Conservation (phyloP, 345 rosid genomes). For the Tarenaya hassleriana region DNA sequence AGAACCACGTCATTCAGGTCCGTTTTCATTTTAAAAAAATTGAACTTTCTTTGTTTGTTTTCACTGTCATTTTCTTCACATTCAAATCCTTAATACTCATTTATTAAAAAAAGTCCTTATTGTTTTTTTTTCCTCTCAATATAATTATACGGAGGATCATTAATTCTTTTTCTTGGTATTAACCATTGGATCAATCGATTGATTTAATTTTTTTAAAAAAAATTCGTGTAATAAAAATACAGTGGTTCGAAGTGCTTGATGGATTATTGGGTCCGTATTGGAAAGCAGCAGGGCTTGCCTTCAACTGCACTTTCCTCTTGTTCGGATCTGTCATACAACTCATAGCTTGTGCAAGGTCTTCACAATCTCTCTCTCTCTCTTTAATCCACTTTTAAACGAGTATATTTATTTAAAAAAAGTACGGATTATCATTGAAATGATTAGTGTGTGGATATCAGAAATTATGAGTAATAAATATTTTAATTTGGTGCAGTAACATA, state of each 20-base stretch:
- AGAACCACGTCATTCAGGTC: conserved; percentile 95
- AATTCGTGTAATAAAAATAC: conserved; percentile 20
- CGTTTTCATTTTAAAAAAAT: neutral
- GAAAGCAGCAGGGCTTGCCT: conserved; percentile 92
- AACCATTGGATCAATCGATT: neutral
- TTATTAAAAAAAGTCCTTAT: too few relatives aligned
- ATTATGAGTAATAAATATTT: conserved; percentile 4
- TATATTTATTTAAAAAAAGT: neutral
- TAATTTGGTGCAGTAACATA: conserved; percentile 57
- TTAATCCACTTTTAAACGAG: neutral
- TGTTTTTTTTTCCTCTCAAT: too few relatives aligned
- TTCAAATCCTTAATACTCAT: too few relatives aligned
- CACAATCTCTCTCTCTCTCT: neutral
- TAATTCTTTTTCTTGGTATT: neutral
- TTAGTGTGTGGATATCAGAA: too few relatives aligned
- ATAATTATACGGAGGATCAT: too few relatives aligned
- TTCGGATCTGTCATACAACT: conserved; percentile 99
- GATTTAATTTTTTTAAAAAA: too few relatives aligned
- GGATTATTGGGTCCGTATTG: conserved; percentile 90
- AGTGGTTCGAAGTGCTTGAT: conserved; percentile 99
- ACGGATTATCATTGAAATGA: too few relatives aligned
- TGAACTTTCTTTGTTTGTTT: too few relatives aligned
- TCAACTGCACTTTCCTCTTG: conserved; percentile 95
- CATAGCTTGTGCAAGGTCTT: conserved; percentile 91
- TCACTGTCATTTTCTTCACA: too few relatives aligned